These are phyloP conservation scores for Typha latifolia DNA, from an alignment of 176 grass and related monocot species.

Conservation along the genomic window DNA sequence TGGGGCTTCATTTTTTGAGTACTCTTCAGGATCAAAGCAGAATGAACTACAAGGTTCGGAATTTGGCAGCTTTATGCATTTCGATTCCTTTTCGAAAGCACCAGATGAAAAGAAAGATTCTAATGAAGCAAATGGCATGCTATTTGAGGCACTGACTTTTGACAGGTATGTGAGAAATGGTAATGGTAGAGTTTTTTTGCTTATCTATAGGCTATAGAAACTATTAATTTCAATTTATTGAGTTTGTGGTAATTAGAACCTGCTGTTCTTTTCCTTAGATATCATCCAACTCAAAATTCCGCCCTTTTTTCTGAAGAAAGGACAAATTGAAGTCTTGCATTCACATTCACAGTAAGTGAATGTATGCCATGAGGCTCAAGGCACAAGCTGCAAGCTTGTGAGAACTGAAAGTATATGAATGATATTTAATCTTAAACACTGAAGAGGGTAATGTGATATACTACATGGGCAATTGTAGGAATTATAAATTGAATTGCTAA, in stretches of 20 bases:
- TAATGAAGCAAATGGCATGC: neutral
- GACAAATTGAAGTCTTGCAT: no score
- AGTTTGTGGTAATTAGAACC: neutral
- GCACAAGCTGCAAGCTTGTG: no score
- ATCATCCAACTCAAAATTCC: no score
- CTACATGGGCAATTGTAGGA: no score
- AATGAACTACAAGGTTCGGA: neutral
- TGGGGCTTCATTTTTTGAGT: neutral
- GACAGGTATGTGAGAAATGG: constrained; percentile 9
- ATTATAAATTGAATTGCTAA: no score
- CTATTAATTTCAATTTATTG: neutral
- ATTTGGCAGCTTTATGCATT: constrained; percentile 1
- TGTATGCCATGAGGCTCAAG: no score
- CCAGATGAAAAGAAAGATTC: neutral
- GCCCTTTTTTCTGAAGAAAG: no score
- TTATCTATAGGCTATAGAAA: neutral
- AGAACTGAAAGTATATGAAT: no score
- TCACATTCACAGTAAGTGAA: no score
- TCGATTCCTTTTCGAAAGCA: neutral
- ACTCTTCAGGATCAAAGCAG: neutral
- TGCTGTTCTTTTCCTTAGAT: no score
- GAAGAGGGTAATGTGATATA: no score
- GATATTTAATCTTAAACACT: no score
- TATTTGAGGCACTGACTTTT: neutral
- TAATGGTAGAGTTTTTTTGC: neutral